These are phyloP conservation scores for Penicillium desertorum DNA, from an alignment of 495 filamentous ascomycete species.

Conservation along the genomic window DNA sequence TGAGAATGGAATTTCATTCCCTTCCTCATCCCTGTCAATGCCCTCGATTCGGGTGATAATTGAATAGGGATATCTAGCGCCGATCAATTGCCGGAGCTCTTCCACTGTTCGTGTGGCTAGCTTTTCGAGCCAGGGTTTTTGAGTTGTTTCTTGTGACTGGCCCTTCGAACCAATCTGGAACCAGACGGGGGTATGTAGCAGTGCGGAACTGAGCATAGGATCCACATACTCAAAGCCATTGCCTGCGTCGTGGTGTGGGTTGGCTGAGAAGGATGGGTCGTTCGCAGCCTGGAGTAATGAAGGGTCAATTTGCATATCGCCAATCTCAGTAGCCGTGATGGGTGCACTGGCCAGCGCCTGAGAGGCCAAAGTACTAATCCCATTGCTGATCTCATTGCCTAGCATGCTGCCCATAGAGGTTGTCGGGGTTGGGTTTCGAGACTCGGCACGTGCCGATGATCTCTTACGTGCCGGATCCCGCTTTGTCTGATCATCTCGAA, in stretches of 20 bases:
- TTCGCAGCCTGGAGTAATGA: slow-evolving; percentile 55
- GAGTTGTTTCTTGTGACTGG: slow-evolving; percentile 37
- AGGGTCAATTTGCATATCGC: slow-evolving; percentile 67
- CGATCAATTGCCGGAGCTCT: slow-evolving; percentile 55
- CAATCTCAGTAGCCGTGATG: slow-evolving; percentile 43
- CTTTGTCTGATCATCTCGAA: slow-evolving; percentile 65
- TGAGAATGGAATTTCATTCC: slow-evolving; percentile 54
- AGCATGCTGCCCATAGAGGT: slow-evolving; percentile 30
- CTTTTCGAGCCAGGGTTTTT: slow-evolving; percentile 63
- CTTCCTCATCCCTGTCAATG: slow-evolving; percentile 57
- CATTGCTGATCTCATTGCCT: slow-evolving; percentile 41
- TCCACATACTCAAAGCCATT: slow-evolving; percentile 41
- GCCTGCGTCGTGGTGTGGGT: slow-evolving; percentile 41
- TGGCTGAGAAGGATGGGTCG: slow-evolving; percentile 46
- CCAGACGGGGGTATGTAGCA: slow-evolving; percentile 55
- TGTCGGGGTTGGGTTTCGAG: slow-evolving; percentile 26
- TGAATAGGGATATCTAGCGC: slow-evolving; percentile 55
- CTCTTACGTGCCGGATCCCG: slow-evolving; percentile 56
- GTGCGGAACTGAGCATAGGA: slow-evolving; percentile 30
- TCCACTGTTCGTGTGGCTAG: slow-evolving; percentile 54
- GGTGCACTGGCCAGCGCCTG: slow-evolving; percentile 51
- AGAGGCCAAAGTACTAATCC: slow-evolving; percentile 54
- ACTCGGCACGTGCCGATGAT: slow-evolving; percentile 26
- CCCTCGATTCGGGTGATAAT: slow-evolving; percentile 62
- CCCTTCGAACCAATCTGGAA: slow-evolving; percentile 62